Evolutionary conservation across 2,329 filamentous ascomycete species (phyloP).

Genomic region (Coleophoma eucalyptorum): DNA sequence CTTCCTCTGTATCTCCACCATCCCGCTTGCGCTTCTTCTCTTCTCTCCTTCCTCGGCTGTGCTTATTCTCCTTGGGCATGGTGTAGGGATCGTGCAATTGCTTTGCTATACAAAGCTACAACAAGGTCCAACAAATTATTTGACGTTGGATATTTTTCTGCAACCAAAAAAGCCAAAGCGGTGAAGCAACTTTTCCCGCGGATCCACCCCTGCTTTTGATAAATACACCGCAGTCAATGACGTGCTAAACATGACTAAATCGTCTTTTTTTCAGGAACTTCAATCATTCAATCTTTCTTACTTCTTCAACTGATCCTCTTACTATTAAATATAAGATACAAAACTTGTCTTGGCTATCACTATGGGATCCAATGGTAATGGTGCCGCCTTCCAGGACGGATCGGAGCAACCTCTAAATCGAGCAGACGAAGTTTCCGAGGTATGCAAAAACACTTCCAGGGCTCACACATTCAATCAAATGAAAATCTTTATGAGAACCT

Average conservation of each 20-base stretch:
- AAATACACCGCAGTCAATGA: too few relatives aligned
- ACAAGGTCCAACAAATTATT: background rate
- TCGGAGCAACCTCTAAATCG: conserved; percentile 23
- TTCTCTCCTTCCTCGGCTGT: conserved; percentile 51
- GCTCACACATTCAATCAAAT: too few relatives aligned
- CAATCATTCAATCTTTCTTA: background rate
- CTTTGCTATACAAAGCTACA: background rate
- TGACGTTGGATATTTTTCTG: background rate
- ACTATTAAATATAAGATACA: background rate
- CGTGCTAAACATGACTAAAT: too few relatives aligned
- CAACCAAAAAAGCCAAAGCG: background rate
- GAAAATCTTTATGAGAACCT: too few relatives aligned
- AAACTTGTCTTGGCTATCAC: background rate
- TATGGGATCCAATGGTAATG: conserved; percentile 15
- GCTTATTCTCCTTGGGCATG: conserved; percentile 59
- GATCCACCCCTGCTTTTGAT: too few relatives aligned
- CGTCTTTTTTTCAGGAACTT: background rate
- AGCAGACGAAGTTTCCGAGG: conserved; percentile 43
- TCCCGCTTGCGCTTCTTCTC: conserved; percentile 46
- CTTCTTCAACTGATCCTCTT: conserved; percentile 1
- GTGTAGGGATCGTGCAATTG: conserved; percentile 1
- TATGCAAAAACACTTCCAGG: conserved; percentile 21
- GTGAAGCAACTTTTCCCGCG: background rate
- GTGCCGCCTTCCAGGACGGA: conserved; percentile 10
- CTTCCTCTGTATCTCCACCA: conserved; percentile 31